Base-by-base conservation (phyloP, 2,329 filamentous ascomycete species). In the Sporothrix dimorphospora region DNA sequence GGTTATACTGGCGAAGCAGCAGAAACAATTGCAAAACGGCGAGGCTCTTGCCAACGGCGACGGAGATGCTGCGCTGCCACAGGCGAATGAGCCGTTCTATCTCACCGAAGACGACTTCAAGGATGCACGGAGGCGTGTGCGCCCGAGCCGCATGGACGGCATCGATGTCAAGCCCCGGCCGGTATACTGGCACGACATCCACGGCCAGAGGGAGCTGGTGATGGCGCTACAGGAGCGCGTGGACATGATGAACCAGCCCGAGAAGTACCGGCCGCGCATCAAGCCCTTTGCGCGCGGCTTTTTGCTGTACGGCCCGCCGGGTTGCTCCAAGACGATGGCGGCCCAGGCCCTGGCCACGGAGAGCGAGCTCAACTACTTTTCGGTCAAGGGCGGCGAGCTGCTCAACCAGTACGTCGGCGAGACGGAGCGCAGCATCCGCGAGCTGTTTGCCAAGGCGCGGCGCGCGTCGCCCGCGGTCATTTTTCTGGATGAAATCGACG, bases 331-430 rank as follows among this genome's bases (percentile, higher is more conserved):
- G 82, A 98, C 95, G 0, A 88, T 98, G 79, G 94, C 90, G 0
- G 95, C 95, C 0, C 94, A 97, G 79, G 95, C 95, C 38, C 89
- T 97, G 76, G 95, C 95, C 19, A 97, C 94, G 7, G 94, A 97
- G 80, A 93, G 93, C 40, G 92, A 92, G 4, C 91, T 97, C 81
- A 98, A 98, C 80, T 98, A 98, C 84, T 91, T 98, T 79, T 92
- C 94, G 9, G 93, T 98, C 75, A 97, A 98, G 82, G 95, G 94
- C 34, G 94, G 94, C 47, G 95, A 98, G 81, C 88, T 98, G 14
- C 90, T 97, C 73, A 97, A 94, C 82, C 97, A 97, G 93, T 98
- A 98, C 81, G 94, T 98, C 21, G 95, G 95, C 74, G 95, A 98
- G 80, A 95, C 94, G 1, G 95, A 98, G 82, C 89, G 94, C 12